Percentiles rank a stretch among this genome's conserved stretches.
phyloP scores from a whole-genome alignment of 2,329 filamentous ascomycete genomes.

The Proliferodiscus dingleyae region DNA sequence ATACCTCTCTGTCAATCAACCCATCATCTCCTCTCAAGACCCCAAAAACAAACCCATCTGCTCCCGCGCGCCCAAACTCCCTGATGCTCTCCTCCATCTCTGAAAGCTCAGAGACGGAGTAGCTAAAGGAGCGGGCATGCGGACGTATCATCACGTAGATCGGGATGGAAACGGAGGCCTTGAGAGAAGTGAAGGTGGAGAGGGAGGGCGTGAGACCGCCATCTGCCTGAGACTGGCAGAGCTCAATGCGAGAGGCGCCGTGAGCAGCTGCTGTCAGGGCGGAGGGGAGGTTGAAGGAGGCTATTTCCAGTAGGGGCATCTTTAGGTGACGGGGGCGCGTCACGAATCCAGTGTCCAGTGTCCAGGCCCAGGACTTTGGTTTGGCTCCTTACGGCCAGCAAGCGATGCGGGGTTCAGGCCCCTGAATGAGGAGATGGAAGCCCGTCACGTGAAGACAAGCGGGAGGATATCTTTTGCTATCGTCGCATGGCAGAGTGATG shows the following conservation, averaged over 20 bases:
- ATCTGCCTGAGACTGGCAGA: slow-evolving; percentile 37
- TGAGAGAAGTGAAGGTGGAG: slow-evolving; percentile 24
- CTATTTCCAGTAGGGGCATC: slow-evolving; percentile 39
- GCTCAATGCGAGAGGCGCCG: slow-evolving; percentile 48
- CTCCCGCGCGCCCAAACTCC: slow-evolving; percentile 30
- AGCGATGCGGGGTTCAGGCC: not conserved
- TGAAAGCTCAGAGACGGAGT: slow-evolving; percentile 37
- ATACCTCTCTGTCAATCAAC: slow-evolving; percentile 38
- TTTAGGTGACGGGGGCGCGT: no score
- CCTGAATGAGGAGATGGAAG: slow-evolving; percentile 7
- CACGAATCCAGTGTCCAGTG: no score
- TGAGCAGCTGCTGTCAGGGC: slow-evolving; percentile 37
- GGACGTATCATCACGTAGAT: slow-evolving; percentile 51
- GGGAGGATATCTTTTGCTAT: not conserved
- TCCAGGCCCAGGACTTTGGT: no score
- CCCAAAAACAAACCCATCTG: slow-evolving; percentile 49
- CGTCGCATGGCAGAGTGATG: not conserved
- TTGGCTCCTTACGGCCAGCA: no score
- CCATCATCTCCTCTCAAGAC: slow-evolving; percentile 32
- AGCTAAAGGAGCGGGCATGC: slow-evolving; percentile 41
- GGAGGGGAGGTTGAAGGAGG: slow-evolving; percentile 41
- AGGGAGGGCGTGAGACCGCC: slow-evolving; percentile 39
- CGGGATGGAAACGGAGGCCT: slow-evolving; percentile 30
- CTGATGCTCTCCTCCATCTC: slow-evolving; percentile 39
- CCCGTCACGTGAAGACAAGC: not conserved